Evolutionary conservation across 2,329 filamentous ascomycete genomes (phyloP), one percentile per base, ranked within the genome.

Genomic region (Fusarium aywerte): DNA sequence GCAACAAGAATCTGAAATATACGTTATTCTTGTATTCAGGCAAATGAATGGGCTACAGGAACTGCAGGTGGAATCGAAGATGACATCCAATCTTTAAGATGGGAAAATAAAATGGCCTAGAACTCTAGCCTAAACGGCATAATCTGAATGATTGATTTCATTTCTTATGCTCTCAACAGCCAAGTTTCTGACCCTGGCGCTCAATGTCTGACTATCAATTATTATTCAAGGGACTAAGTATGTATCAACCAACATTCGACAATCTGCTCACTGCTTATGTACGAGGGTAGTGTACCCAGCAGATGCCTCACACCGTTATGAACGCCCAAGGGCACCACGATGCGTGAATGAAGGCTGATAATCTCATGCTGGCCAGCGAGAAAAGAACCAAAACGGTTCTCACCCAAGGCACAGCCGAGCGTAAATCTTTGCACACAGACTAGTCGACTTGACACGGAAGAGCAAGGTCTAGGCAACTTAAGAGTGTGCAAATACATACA

Each of bases 351-450:
- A 63, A 67, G 69, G 59, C 59, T 74, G 78, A 78, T 65, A 70
- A 70, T 74, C 74, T 76, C 75, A 71, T 69, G 64, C 74, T 69
- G 42, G 65, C 74, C 72, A 52, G 54, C 68, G 64, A 75, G 69
- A 49, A 50, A 70, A 65, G 55, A 72, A 66, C 79, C 86, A 88
- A 87, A 83, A 88, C 86, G 86, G 79, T 72, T 69, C 73, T 69
- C 62, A 73, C 75, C 78, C 80, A 79, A 76, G 79, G 80, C 77
- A 71, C 72, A 75, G 72, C 71, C 77, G 79, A 79, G 81, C 78
- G 74, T 87, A 80, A 59, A 86, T 97, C 85, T 97, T 84, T 92
- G 93, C 93, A 96, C 91, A 89, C 88, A 92, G 93, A 97, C 93
- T 96, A 89, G 94, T 96, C 89, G 90, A 89, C 92, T 93, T 88